phyloP scores from a whole-genome alignment of 192 early-diverging fungal species.

The Backusella mclennaniae region DNA sequence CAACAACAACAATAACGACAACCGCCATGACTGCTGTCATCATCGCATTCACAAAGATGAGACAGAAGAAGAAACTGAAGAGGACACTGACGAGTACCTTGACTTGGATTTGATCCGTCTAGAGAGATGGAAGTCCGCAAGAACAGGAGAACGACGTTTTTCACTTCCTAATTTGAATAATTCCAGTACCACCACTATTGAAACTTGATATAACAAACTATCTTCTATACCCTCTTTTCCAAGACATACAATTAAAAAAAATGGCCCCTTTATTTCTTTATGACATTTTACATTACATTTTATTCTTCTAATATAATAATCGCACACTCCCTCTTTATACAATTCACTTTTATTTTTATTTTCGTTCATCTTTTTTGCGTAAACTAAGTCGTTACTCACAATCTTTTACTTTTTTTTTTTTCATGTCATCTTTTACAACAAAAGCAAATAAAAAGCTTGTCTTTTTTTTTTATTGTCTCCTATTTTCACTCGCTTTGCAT shows the following conservation, averaged over 20 bases:
- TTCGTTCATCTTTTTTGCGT: not conserved
- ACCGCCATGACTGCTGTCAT: not conserved
- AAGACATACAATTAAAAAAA: not conserved
- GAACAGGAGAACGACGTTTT: not conserved
- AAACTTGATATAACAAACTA: not conserved
- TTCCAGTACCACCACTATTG: not conserved
- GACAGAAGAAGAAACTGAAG: not conserved
- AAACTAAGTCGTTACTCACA: not conserved
- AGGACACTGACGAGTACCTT: not conserved
- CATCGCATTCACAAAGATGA: not conserved
- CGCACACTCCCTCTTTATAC: not conserved
- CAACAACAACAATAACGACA: not conserved
- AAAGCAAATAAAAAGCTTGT: too few relatives aligned
- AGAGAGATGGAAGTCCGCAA: not conserved
- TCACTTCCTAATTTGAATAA: constrained; percentile 6
- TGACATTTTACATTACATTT: not conserved
- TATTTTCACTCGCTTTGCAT: too few relatives aligned
- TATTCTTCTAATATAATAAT: not conserved
- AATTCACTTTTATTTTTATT: not conserved
- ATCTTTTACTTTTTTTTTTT: not conserved
- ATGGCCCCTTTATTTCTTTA: not conserved
- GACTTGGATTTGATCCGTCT: not conserved
- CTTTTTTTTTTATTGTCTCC: too few relatives aligned
- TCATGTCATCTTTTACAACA: not conserved
- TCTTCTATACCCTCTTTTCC: not conserved